A percentile compares a stretch with the other conserved stretches of the same genome.
Evolutionary conservation across 2,329 filamentous ascomycete genomes (phyloP).

Genomic region (Ophiocordyceps camponoti-leonardi): DNA sequence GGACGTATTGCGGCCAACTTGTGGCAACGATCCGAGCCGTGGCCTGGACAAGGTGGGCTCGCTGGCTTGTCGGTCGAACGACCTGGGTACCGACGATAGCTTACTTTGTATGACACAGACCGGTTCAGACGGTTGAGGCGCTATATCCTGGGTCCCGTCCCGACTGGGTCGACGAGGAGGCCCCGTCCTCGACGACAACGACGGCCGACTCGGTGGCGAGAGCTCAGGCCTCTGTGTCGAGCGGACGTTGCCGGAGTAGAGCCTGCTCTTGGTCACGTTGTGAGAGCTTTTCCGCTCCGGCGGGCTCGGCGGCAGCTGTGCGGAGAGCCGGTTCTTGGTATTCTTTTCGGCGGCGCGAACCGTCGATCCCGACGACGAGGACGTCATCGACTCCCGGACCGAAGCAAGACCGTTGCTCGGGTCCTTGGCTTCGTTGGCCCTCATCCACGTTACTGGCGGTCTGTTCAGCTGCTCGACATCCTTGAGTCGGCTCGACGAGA

Average conservation of each 20-base stretch:
- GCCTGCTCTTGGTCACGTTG: conserved; percentile 19
- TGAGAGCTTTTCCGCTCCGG: conserved; percentile 45
- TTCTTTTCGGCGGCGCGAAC: conserved; percentile 33
- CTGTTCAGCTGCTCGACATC: conserved; percentile 26
- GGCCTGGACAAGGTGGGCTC: conserved; percentile 17
- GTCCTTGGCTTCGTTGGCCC: conserved; percentile 34
- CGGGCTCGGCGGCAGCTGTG: conserved; percentile 39
- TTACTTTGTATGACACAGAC: conserved; percentile 46
- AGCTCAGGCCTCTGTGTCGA: conserved; percentile 16
- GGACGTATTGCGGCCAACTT: conserved; percentile 12
- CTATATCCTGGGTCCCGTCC: conserved; percentile 47
- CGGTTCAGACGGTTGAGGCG: conserved; percentile 33
- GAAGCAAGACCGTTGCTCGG: conserved; percentile 38
- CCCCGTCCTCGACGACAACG: conserved; percentile 15
- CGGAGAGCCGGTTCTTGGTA: conserved; percentile 21
- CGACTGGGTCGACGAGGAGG: conserved; percentile 48
- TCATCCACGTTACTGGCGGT: conserved; percentile 42
- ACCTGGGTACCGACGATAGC: conserved; percentile 29
- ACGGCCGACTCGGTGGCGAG: conserved; percentile 7
- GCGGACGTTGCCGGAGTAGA: conserved; percentile 15
- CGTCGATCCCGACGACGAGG: conserved; percentile 56
- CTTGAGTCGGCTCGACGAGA: background rate
- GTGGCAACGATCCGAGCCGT: conserved; percentile 16
- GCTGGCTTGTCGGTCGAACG: conserved; percentile 26
- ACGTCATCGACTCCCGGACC: conserved; percentile 52